Evolutionary conservation across 2,329 filamentous ascomycete species (phyloP).

Genomic region (Conoideocrella luteorostrata): DNA sequence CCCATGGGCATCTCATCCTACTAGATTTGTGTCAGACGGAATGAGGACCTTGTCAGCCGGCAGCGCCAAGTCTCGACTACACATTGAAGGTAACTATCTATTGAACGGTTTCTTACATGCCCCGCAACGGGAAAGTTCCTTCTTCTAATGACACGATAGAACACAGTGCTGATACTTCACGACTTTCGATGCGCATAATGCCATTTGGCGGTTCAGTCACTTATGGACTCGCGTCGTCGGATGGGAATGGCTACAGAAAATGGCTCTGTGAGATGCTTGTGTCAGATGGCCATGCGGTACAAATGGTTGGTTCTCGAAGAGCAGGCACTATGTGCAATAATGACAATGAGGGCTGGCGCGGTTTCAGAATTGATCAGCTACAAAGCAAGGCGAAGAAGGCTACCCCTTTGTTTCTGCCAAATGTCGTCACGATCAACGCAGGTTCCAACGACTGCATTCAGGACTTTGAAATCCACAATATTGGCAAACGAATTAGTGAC

Average conservation of each 20-base stretch:
- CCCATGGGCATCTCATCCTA: too few species aligned
- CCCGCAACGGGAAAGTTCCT: too few species aligned
- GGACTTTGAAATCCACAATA: slow-evolving; percentile 21
- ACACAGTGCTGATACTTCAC: too few species aligned
- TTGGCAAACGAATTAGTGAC: slow-evolving; percentile 19
- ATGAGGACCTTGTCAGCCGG: too few species aligned
- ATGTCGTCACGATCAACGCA: slow-evolving; percentile 31
- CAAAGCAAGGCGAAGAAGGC: slow-evolving; percentile 21
- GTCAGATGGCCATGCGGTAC: slow-evolving; percentile 22
- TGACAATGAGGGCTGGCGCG: slow-evolving; percentile 30
- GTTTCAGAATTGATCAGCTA: slow-evolving; percentile 27
- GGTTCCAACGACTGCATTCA: slow-evolving; percentile 34
- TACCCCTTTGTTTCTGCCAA: slow-evolving; percentile 23
- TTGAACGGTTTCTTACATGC: too few species aligned
- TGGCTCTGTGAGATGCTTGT: slow-evolving; percentile 27
- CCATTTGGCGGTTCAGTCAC: slow-evolving; percentile 33
- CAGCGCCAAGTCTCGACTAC: too few species aligned
- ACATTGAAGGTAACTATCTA: too few species aligned
- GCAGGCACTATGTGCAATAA: slow-evolving; percentile 30
- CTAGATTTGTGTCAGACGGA: too few species aligned
- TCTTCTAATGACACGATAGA: too few species aligned
- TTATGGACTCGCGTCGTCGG: slow-evolving; percentile 23
- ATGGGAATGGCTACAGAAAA: slow-evolving; percentile 31
- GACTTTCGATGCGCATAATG: too few species aligned
- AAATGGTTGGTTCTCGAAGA: slow-evolving; percentile 30